Conservation (phyloP, 2,329 filamentous ascomycete species). For the Xylaria arbuscula region DNA sequence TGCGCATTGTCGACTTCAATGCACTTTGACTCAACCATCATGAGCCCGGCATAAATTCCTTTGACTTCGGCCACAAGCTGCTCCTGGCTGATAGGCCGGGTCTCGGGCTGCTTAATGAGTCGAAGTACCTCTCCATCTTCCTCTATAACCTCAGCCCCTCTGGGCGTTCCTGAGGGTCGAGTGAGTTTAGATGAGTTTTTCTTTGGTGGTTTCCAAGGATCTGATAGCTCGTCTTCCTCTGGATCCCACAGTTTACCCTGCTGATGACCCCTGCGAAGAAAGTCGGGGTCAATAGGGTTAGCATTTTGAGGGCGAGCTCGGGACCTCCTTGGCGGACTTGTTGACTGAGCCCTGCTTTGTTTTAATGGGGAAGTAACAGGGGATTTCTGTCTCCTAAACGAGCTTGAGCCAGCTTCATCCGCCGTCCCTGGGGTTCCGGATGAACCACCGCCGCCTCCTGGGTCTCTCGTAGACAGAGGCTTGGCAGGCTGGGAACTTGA, state of each 20-base stretch:
- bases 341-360: conserved; percentile 34
- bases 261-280: conserved; percentile 35
- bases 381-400: conserved; percentile 42
- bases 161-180: conserved; percentile 26
- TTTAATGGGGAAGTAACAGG: conserved; percentile 30
- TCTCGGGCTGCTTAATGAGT: conserved; percentile 48
- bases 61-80: conserved; percentile 85
- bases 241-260: conserved; percentile 45
- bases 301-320: conserved; percentile 38
- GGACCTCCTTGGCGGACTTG: conserved; percentile 41
- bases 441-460: conserved; percentile 27
- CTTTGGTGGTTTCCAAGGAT: conserved; percentile 23
- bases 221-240: conserved; percentile 34
- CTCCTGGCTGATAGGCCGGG: conserved; percentile 76
- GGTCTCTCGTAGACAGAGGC: conserved; percentile 22
- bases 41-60: conserved; percentile 82
- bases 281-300: conserved; percentile 41
- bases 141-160: conserved; percentile 29
- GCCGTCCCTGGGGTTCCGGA: conserved; percentile 13
- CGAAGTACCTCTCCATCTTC: conserved; percentile 32
- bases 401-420: conserved; percentile 29
- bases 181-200: conserved; percentile 16
- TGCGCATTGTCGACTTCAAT: conserved; percentile 81
- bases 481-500: conserved; percentile 5
- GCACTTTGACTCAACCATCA: conserved; percentile 88